Evolutionary conservation across 306 rosid species (phyloP).

Genomic region (Acacia crassicarpa): DNA sequence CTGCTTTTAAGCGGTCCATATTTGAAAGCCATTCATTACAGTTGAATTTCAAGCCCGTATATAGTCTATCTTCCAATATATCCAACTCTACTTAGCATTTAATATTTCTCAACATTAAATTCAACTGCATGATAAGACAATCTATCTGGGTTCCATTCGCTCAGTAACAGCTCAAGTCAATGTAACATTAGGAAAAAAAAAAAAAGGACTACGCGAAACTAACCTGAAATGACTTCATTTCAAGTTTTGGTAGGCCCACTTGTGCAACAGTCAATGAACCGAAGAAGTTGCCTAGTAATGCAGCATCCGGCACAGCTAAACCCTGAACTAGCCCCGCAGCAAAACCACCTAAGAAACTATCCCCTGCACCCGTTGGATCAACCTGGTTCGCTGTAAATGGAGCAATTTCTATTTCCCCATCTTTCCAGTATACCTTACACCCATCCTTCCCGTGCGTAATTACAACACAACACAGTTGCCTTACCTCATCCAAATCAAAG

Average conservation of each 20-base stretch:
- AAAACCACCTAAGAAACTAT: conserved; percentile 84
- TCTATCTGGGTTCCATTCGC: background rate
- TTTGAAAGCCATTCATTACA: background rate
- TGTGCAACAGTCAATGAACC: conserved; percentile 87
- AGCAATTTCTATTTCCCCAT: conserved; percentile 45
- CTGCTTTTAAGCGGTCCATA: background rate
- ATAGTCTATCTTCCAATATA: background rate
- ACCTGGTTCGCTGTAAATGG: conserved; percentile 72
- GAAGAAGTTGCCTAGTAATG: conserved; percentile 84
- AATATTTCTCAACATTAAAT: background rate
- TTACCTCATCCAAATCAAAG: conserved; percentile 77
- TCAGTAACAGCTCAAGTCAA: background rate
- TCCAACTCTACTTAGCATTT: background rate
- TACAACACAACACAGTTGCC: conserved; percentile 65
- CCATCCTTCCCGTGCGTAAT: conserved; percentile 91
- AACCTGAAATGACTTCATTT: conserved; percentile 67
- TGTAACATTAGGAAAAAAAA: background rate
- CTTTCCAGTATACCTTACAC: conserved; percentile 56
- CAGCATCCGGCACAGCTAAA: conserved; percentile 78
- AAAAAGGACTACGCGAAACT: conserved; percentile 17
- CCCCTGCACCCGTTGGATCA: conserved; percentile 98
- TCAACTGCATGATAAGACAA: background rate
- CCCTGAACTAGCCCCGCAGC: conserved; percentile 71
- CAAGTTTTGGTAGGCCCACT: conserved; percentile 70
- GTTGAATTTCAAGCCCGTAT: background rate